Conservation (phyloP, 257 asterid species). For the Nicotiana sylvestris region DNA sequence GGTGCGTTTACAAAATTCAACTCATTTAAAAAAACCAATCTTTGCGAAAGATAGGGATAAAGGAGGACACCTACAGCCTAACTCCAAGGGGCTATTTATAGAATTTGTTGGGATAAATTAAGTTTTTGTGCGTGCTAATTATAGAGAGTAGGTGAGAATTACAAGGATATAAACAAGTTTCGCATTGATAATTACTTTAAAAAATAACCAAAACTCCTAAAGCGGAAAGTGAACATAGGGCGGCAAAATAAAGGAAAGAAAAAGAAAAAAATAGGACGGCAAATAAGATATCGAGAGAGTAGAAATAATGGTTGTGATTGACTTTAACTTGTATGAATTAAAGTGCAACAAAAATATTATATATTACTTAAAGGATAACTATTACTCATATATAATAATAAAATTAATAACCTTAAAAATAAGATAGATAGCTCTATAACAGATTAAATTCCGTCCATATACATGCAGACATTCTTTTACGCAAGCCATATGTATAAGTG, state of each 20-base stretch:
- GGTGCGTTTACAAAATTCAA: slow-evolving; percentile 38
- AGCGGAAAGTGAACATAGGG: slow-evolving; percentile 10
- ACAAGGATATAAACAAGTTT: slow-evolving; percentile 2
- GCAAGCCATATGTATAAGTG: too few relatives aligned
- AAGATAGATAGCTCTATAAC: too few relatives aligned
- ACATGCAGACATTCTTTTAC: too few relatives aligned
- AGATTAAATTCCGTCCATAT: too few relatives aligned
- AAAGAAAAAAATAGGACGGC: too few relatives aligned
- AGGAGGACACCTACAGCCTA: slow-evolving; percentile 1
- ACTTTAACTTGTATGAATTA: too few relatives aligned
- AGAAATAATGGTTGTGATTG: too few relatives aligned
- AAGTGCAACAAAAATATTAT: too few relatives aligned
- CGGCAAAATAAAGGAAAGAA: slow-evolving; percentile 12
- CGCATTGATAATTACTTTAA: not conserved
- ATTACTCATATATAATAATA: too few relatives aligned
- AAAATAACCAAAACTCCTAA: not conserved
- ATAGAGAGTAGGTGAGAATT: slow-evolving; percentile 14
- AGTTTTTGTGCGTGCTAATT: not conserved
- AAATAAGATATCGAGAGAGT: too few relatives aligned
- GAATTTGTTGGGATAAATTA: not conserved
- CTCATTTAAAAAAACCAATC: slow-evolving; percentile 9
- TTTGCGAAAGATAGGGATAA: not conserved
- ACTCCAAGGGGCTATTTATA: not conserved
- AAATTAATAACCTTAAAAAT: too few relatives aligned
- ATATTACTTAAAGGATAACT: too few relatives aligned